phyloP scores from a whole-genome alignment of 495 filamentous ascomycete species.

The Astrocystis sublimbata region DNA sequence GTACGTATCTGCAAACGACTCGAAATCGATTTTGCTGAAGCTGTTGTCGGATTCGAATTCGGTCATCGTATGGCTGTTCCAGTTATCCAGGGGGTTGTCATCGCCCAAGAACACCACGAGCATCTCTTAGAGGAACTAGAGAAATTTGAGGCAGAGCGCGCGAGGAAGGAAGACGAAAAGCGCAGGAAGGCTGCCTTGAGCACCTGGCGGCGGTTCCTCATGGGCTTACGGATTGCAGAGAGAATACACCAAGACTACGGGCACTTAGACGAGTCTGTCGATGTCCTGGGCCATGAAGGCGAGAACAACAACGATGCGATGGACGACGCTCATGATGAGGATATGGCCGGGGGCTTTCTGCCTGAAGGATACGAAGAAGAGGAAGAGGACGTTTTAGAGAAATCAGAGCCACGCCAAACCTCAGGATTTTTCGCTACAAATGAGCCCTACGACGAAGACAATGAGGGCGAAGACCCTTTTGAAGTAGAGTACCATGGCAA shows the following conservation, averaged over 20 bases:
- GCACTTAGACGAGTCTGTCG: conserved; percentile 42
- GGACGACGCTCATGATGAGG: conserved; percentile 34
- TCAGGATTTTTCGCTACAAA: conserved; percentile 45
- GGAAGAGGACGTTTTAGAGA: conserved; percentile 20
- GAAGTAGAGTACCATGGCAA: conserved; percentile 31
- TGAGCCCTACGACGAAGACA: conserved; percentile 31
- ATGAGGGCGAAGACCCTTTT: conserved; percentile 33
- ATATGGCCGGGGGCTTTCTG: conserved; percentile 58
- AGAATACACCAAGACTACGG: conserved; percentile 80
- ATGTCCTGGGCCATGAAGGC: conserved; percentile 40
- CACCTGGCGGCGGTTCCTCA: conserved; percentile 83
- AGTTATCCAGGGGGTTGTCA: conserved; percentile 84
- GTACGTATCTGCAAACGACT: conserved; percentile 79
- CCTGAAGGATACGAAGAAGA: conserved; percentile 50
- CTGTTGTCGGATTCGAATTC: conserved; percentile 96
- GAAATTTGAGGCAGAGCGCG: conserved; percentile 76
- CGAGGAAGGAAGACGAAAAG: conserved; percentile 79
- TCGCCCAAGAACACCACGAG: conserved; percentile 76
- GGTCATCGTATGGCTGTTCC: conserved; percentile 89
- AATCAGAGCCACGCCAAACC: conserved; percentile 26
- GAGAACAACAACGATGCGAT: conserved; percentile 22
- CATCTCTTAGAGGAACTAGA: conserved; percentile 77
- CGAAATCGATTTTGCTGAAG: conserved; percentile 87
- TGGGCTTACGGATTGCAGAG: conserved; percentile 79
- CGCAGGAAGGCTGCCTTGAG: conserved; percentile 69